Evolutionary conservation across 2,329 filamentous ascomycete species (phyloP).

Genomic region (Aspergillus nomiae): DNA sequence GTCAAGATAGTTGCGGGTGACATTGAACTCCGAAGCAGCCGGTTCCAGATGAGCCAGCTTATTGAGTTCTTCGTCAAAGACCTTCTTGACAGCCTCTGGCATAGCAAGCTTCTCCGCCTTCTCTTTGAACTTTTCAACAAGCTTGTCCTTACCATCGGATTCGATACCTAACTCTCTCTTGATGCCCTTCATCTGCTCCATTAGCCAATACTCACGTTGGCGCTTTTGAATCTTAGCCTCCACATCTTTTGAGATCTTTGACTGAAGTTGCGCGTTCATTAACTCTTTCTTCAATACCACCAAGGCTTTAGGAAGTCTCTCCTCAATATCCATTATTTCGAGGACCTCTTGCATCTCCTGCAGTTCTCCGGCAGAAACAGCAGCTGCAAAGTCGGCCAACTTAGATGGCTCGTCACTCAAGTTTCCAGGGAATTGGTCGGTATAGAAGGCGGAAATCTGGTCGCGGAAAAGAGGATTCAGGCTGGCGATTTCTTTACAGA

Average conservation of each 20-base stretch:
- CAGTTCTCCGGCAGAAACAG: conserved; percentile 91
- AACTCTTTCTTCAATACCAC: conserved; percentile 96
- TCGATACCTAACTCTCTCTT: conserved; percentile 93
- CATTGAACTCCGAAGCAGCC: conserved; percentile 96
- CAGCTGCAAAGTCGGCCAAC: conserved; percentile 93
- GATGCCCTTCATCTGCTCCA: conserved; percentile 99
- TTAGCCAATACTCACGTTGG: conserved; percentile 96
- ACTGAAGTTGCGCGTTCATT: conserved; percentile 96
- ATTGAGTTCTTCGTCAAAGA: conserved; percentile 97
- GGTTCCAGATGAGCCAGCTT: conserved; percentile 95
- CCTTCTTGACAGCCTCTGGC: conserved; percentile 94
- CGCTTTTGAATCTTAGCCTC: conserved; percentile 97
- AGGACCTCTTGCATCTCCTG: conserved; percentile 91
- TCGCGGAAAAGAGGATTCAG: conserved; percentile 95
- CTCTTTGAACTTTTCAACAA: conserved; percentile 96
- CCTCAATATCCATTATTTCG: conserved; percentile 85
- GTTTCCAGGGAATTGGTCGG: conserved; percentile 92
- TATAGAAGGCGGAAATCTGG: conserved; percentile 95
- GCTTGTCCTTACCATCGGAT: conserved; percentile 96
- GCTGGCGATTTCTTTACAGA: conserved; percentile 94
- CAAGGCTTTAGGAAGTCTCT: conserved; percentile 86
- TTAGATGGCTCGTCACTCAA: conserved; percentile 94
- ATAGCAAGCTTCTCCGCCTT: conserved; percentile 92
- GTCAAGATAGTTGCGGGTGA: conserved; percentile 96
- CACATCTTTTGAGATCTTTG: conserved; percentile 97